Conservation (phyloP, 352 stramenopile species). For the Hyaloperonospora arabidopsidis region DNA sequence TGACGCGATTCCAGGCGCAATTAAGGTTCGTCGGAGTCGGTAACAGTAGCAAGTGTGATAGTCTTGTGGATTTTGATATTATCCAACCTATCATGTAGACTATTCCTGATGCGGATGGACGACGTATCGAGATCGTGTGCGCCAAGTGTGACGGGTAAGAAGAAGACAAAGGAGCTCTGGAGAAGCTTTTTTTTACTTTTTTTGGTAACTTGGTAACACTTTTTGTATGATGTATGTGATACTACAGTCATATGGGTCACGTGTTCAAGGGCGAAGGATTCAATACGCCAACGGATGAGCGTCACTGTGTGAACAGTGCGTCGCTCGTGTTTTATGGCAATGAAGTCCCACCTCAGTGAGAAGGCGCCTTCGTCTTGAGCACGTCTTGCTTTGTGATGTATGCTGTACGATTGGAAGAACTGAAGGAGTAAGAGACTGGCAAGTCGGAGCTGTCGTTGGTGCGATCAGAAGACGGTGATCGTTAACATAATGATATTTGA, state of each 20-base stretch:
- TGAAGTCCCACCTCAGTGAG: conserved; percentile 42
- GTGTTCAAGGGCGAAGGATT: conserved; percentile 88
- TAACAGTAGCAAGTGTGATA: not conserved
- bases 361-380: not conserved
- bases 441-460: not conserved
- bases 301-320: conserved; percentile 88
- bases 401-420: not conserved
- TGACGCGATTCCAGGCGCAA: conserved; percentile 80
- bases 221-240: conserved; percentile 1
- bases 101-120: conserved; percentile 57
- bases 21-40: conserved; percentile 42
- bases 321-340: conserved; percentile 78
- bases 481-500: conserved; percentile 12
- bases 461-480: conserved; percentile 2
- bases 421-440: conserved; percentile 7
- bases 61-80: conserved; percentile 1
- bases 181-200: conserved; percentile 1
- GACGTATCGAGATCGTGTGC: conserved; percentile 84
- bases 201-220: conserved; percentile 2
- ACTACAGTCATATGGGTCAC: conserved; percentile 85
- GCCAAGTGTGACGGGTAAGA: conserved; percentile 76
- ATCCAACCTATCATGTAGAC: conserved; percentile 29
- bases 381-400: conserved; percentile 1
- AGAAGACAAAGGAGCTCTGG: not conserved
- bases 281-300: conserved; percentile 80